Base-by-base conservation (phyloP, 208 protist genomes). In the Trypanosomatidae sp. region DNA sequence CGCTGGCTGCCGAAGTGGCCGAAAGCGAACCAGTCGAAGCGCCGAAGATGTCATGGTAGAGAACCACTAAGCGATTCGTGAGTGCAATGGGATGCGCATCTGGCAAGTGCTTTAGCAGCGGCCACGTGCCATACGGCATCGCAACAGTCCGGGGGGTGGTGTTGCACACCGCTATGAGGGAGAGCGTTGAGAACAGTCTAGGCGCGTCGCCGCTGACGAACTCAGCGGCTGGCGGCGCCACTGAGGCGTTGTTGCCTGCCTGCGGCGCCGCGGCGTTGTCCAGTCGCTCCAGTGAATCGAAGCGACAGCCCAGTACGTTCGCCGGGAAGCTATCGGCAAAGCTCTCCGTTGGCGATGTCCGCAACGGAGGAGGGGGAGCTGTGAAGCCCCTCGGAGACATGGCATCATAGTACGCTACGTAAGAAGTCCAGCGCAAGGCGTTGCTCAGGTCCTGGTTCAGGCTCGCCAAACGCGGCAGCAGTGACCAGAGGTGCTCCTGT, bases 401-500 rank as follows among this genome's bases (percentile, higher is more conserved):
- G 0, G 76, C 73, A 28, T 59, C 69, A 60, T 94, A 91, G 62
- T 82, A 87, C 44, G 74, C 78, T n/a, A 85, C 60, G 62, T 91
- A 94, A 39, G 75, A 73, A n/a, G 50, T 58, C 83, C 85, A 88
- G 33, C 73, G 68, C 73, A 94, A 66, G 15, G 71, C 55, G 39
- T 77, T 46, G 66, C 77, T 77, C 56, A 95, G 50, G 19, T 55
- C 59, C 44, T 76, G 53, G 53, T 86, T 86, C 25, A 93, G 55
- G 19, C 66, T 44, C 9, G 85, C 83, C 13, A 95, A 70, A 10
- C 73, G 69, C 30, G 84, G 76, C 58, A 92, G 86, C 43, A 90
- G 68, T 43, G 50, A 44, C 86, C 88, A 93, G 28, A 88, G 70
- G 12, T 76, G 69, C 71, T 91, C 85, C 71, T 93, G 88, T 50